Evolutionary conservation across 129 eudicot genomes (phyloP).

Genomic region (Arctium minus): DNA sequence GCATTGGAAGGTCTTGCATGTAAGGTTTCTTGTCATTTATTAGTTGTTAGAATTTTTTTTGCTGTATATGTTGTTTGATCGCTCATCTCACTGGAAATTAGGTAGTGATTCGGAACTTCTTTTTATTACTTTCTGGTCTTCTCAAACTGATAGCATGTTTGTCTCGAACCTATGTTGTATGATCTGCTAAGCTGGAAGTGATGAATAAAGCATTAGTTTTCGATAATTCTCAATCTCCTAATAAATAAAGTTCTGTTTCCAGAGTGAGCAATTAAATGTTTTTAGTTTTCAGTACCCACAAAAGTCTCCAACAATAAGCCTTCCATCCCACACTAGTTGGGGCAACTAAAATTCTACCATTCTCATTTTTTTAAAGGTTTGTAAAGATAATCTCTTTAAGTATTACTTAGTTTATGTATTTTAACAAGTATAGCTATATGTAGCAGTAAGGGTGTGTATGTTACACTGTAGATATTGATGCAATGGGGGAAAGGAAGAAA

Average conservation of each 20-base stretch:
- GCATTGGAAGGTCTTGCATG: conserved; percentile 79
- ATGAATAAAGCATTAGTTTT: neutral
- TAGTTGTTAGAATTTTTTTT: neutral
- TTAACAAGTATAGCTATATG: neutral
- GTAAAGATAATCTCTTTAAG: no score
- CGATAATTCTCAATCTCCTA: neutral
- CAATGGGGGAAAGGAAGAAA: neutral
- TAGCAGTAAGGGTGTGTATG: neutral
- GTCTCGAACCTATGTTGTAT: neutral
- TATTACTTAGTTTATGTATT: no score
- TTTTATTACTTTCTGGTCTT: neutral
- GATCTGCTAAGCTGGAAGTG: neutral
- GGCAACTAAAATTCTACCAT: neutral
- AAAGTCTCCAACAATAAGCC: neutral
- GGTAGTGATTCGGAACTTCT: neutral
- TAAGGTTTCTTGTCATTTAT: conserved; percentile 27
- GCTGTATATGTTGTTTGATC: neutral
- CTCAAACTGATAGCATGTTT: neutral
- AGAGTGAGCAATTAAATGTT: neutral
- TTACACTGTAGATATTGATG: neutral
- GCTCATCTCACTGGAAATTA: neutral
- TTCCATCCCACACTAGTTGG: neutral
- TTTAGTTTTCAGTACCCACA: neutral
- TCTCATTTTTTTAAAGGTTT: neutral
- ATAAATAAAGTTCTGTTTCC: no score